These are phyloP conservation scores for Achaetomium macrosporum DNA, from an alignment of 2,329 filamentous ascomycete genomes.

Conservation along the genomic window DNA sequence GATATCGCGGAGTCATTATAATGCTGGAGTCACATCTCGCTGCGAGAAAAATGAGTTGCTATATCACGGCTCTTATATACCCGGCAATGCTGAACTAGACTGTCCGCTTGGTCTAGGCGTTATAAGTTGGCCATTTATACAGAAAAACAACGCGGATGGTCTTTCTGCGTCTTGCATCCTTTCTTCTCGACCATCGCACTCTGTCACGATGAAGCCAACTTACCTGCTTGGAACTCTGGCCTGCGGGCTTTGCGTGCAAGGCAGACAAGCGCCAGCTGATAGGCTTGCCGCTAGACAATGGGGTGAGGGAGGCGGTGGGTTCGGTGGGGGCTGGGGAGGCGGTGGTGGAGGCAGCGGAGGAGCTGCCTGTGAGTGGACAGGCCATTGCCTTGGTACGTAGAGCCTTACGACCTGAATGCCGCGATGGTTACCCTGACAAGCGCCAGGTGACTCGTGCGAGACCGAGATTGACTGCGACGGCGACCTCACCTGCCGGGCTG, in stretches of 20 bases:
- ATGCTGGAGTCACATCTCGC: neutral
- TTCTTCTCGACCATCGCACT: neutral
- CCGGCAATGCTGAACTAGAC: neutral
- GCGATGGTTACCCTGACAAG: neutral
- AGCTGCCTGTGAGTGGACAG: slow-evolving; percentile 9
- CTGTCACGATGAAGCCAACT: slow-evolving; percentile 7
- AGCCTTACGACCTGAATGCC: neutral
- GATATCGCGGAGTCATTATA: neutral
- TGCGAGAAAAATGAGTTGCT: neutral
- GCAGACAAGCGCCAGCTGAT: neutral
- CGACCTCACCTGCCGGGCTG: slow-evolving; percentile 13
- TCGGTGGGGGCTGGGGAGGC: neutral
- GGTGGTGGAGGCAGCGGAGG: neutral
- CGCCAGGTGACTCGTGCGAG: slow-evolving; percentile 16
- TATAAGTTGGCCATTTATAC: no score
- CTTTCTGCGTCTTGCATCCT: no score
- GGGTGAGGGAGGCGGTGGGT: neutral
- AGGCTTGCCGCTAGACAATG: slow-evolving; percentile 7
- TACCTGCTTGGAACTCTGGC: slow-evolving; percentile 10
- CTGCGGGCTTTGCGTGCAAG: neutral
- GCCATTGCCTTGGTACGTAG: slow-evolving; percentile 15
- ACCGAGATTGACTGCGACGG: slow-evolving; percentile 20
- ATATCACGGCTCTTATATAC: neutral
- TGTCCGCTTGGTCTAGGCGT: neutral
- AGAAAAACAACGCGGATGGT: no score